phyloP scores from a whole-genome alignment of 2,329 filamentous ascomycete species.

The Parastagonospora nodorum region DNA sequence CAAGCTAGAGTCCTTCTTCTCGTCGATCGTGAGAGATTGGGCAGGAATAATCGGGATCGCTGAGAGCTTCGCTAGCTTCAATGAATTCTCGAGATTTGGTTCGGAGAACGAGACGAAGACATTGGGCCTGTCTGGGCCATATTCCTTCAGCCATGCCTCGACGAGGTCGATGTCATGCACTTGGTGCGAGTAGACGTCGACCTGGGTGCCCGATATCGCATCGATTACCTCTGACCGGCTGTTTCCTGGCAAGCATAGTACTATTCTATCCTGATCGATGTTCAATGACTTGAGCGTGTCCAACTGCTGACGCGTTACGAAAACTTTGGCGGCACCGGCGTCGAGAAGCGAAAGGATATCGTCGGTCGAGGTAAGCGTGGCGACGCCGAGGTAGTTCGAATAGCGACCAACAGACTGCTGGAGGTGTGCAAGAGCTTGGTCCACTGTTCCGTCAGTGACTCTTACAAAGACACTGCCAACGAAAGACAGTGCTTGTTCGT shows the following conservation, averaged over 20 bases:
- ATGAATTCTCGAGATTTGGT: constrained; percentile 46
- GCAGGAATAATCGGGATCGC: constrained; percentile 77
- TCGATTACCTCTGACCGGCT: constrained; percentile 49
- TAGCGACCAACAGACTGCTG: constrained; percentile 61
- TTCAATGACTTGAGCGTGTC: constrained; percentile 58
- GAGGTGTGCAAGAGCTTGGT: constrained; percentile 58
- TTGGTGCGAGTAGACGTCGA: constrained; percentile 53
- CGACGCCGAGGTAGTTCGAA: constrained; percentile 76
- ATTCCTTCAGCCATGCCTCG: constrained; percentile 54
- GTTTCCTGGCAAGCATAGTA: constrained; percentile 57
- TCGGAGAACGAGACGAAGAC: constrained; percentile 57
- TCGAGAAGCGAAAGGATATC: constrained; percentile 83
- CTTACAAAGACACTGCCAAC: constrained; percentile 63
- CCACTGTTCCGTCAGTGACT: constrained; percentile 55
- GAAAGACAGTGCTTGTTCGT: constrained; percentile 59
- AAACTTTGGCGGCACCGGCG: constrained; percentile 81
- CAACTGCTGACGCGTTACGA: constrained; percentile 75
- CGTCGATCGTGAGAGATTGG: constrained; percentile 68
- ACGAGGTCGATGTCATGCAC: constrained; percentile 50
- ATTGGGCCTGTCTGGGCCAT: constrained; percentile 54
- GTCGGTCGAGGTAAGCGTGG: constrained; percentile 68
- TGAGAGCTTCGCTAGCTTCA: constrained; percentile 50
- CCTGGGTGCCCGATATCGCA: constrained; percentile 47
- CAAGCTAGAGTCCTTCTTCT: constrained; percentile 61
- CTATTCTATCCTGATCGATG: constrained; percentile 61